Evolutionary conservation across 345 rosid species (phyloP), one percentile per base, ranked within the genome.

Genomic region (Angophora floribunda): DNA sequence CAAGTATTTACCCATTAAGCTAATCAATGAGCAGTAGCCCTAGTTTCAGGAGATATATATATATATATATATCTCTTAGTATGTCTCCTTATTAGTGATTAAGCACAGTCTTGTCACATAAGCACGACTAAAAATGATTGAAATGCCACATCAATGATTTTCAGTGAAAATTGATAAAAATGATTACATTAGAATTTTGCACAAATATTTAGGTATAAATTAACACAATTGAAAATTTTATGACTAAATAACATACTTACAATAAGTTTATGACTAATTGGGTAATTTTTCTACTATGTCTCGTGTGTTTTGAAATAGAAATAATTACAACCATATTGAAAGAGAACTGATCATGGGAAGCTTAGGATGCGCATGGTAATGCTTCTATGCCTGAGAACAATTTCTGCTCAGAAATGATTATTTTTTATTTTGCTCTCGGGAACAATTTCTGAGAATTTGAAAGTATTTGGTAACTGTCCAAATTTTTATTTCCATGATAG

Each of bases 111-210:
- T 61, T 61, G 3, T 52, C 21, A 52, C 17, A 19, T 55, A 7
- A 55, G 7, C 7, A 61, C 0, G 4, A 47, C 6, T 3, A 3
- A 6, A 2, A 24, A 32, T 70, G 44, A 10, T 17, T 70, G 26
- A 6, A 70, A 26, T 3, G 7, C 13, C 5, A 9, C 14, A 3
- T 3, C 47, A 36, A 13, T 1, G 0, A 75, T 75, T 19, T 36
- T 7, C 13, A 2, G 26, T 41, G 6, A 36, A 75, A 75, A 9
- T 21, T 75, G 0, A 10, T 3, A 0, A 41, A 21, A 75, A 75
- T 3, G 2, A 41, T 1, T 41, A 11, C 0, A 75, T 5, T 41
- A 2, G 1, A 75, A 10, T 41, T 41, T 8, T 6, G 6, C 26
- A 1, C 2, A 3, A 75, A 41, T 1, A 17, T 41, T 19, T 19